Base-by-base conservation (phyloP, 306 rosid species). In the Quercus glauca region DNA sequence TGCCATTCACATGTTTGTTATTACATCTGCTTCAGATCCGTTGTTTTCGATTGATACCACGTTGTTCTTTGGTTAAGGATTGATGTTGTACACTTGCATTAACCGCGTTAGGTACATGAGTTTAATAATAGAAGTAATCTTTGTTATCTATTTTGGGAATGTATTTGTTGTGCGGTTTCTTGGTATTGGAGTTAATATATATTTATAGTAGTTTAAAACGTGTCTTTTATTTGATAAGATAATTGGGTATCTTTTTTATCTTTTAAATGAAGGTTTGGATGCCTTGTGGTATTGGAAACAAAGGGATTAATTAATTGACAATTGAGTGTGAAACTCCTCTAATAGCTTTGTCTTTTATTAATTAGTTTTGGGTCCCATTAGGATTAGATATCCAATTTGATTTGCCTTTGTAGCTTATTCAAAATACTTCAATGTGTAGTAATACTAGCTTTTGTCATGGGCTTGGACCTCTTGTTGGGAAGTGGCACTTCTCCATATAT, bases 21-120 rank as follows among this genome's bases (percentile, higher is more conserved):
- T 15, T 53, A 2, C 28, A 35, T 80, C 56, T 55, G 56, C 41
- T 41, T 69, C 55, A 73, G 74, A 51, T 69, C 45, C 75, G 41
- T 72, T 52, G n/a, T n/a, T 51, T 83, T 70, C 55, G 79, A 80
- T 59, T 67, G 60, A 49, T 78, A 78, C 78, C 71, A 85, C 23
- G 57, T 74, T 83, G 79, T 49, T 80, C 57, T 79, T 70, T 70
- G 10, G 67, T 73, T 52, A 53, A 79, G 80, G 49, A 65, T 65
- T 65, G 33, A 65, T 65, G 72, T 67, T 23, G 25, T 67, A 9
- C 8, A 9, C 45, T 41, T 41, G 11, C 10, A n/a, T 68, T 35
- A 31, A 12, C 11, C 35, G 20, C 41, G 31, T 68, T 33, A 8
- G 52, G 41, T 70, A 31, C 63, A 69, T 74, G 56, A 73, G 59